A percentile compares a stretch with the other conserved stretches of the same genome.
Conservation (phyloP, 805 yeast species). For the Candida xiaguanensis region DNA sequence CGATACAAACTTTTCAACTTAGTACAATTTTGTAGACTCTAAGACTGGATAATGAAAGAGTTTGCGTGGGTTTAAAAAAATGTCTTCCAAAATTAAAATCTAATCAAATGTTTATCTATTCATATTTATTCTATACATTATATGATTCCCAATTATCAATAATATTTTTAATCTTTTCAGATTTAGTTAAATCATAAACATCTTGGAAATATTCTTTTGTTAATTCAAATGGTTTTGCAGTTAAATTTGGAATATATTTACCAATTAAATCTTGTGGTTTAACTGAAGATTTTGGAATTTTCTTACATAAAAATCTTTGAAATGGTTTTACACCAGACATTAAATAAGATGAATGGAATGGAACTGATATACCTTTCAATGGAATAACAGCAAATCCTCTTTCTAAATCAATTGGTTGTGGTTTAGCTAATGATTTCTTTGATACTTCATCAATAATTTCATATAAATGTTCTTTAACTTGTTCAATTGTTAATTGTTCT, state of each 20-base stretch:
- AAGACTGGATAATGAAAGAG: too few species aligned
- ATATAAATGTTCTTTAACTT: conserved; percentile 81
- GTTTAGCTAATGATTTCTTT: conserved; percentile 75
- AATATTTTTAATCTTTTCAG: conserved; percentile 85
- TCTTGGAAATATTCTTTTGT: conserved; percentile 97
- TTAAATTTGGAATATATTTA: conserved; percentile 97
- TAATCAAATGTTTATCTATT: too few species aligned
- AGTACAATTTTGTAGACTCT: too few species aligned
- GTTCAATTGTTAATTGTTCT: conserved; percentile 76
- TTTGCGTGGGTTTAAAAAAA: neutral
- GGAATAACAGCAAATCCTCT: conserved; percentile 99
- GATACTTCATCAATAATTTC: conserved; percentile 88
- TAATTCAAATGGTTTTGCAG: conserved; percentile 94
- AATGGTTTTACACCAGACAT: conserved; percentile 98
- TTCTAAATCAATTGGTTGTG: conserved; percentile 95
- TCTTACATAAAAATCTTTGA: conserved; percentile 95
- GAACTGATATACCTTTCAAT: conserved; percentile 97
- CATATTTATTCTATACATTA: conserved; percentile 8
- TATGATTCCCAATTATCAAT: conserved; percentile 95
- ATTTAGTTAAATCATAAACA: conserved; percentile 86
- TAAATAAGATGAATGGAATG: conserved; percentile 98
- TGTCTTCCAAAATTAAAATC: too few species aligned
- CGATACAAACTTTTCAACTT: too few species aligned
- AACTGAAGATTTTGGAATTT: conserved; percentile 90
- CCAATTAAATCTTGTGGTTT: conserved; percentile 91